These are phyloP conservation scores for Mycena metata DNA, from an alignment of 768 basidiomycete genomes.

Conservation along the genomic window DNA sequence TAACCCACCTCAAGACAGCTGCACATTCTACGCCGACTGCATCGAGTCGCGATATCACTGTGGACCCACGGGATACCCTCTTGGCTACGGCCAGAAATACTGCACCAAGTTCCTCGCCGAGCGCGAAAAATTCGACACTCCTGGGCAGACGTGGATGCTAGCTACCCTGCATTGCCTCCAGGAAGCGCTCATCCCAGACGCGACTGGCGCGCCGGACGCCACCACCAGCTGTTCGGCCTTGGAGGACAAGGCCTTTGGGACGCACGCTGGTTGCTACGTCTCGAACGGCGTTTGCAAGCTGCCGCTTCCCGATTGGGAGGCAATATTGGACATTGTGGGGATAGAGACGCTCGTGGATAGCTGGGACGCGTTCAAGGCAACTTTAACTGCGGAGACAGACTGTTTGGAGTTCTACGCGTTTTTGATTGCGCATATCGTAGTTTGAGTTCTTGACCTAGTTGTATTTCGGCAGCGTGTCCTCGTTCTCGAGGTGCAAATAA, in stretches of 20 bases:
- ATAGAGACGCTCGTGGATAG: slow-evolving; percentile 48
- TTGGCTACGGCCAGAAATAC: slow-evolving; percentile 56
- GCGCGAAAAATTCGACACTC: slow-evolving; percentile 44
- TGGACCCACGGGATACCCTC: slow-evolving; percentile 57
- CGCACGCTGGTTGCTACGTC: slow-evolving; percentile 58
- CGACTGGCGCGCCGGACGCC: slow-evolving; percentile 36
- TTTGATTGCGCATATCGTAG: slow-evolving; percentile 18
- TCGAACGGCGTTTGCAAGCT: slow-evolving; percentile 58
- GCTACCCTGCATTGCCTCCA: slow-evolving; percentile 64
- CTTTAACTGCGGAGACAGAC: slow-evolving; percentile 45
- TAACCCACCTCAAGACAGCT: slow-evolving; percentile 54
- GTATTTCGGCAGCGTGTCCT: too few species aligned
- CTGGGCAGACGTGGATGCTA: slow-evolving; percentile 59
- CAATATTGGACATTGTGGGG: slow-evolving; percentile 52
- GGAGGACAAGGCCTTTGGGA: slow-evolving; percentile 54
- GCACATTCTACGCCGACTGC: slow-evolving; percentile 60
- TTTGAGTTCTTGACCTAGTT: too few species aligned
- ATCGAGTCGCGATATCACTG: slow-evolving; percentile 62
- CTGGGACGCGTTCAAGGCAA: slow-evolving; percentile 48
- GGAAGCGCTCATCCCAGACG: slow-evolving; percentile 54
- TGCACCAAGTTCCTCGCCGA: slow-evolving; percentile 55
- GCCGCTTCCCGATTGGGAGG: slow-evolving; percentile 51
- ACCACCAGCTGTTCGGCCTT: slow-evolving; percentile 50
- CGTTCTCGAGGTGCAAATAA: too few species aligned
- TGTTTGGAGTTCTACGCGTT: slow-evolving; percentile 49